These are phyloP conservation scores for Suillus cothurnatus DNA, from an alignment of 768 basidiomycete genomes.

Conservation along the genomic window DNA sequence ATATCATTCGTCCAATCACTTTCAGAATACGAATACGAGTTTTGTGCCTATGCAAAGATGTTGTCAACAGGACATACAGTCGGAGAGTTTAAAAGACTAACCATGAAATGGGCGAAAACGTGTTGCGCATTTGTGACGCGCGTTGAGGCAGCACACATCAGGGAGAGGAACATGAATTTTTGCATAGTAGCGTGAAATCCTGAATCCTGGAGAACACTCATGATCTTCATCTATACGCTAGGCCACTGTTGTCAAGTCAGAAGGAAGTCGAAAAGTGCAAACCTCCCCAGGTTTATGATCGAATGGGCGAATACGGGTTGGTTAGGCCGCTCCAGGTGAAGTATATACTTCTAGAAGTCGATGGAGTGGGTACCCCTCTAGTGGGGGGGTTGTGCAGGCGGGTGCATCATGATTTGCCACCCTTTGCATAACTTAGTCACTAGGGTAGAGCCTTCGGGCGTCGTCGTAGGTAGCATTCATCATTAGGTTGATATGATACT, in stretches of 20 bases:
- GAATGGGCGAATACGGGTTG: not conserved
- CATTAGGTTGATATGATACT: no score
- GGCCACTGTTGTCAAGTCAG: not conserved
- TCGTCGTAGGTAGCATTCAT: no score
- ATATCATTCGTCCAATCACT: slow-evolving; percentile 22
- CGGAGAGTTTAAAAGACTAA: not conserved
- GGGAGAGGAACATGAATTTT: not conserved
- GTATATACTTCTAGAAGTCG: not conserved
- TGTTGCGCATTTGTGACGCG: not conserved
- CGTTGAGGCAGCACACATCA: not conserved
- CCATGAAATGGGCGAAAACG: slow-evolving; percentile 18
- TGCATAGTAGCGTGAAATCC: not conserved
- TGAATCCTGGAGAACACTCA: not conserved
- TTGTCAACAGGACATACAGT: not conserved
- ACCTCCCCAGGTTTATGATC: not conserved
- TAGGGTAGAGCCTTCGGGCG: no score
- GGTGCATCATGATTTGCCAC: no score
- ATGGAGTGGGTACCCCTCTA: no score
- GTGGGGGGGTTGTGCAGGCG: no score
- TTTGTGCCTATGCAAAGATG: slow-evolving; percentile 19
- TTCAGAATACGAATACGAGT: slow-evolving; percentile 24
- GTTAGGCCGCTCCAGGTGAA: not conserved
- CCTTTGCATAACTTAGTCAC: no score
- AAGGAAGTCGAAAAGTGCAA: not conserved
- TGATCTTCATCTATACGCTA: not conserved